Conservation (phyloP, 2,329 filamentous ascomycete species). For the Xylaria sp. region DNA sequence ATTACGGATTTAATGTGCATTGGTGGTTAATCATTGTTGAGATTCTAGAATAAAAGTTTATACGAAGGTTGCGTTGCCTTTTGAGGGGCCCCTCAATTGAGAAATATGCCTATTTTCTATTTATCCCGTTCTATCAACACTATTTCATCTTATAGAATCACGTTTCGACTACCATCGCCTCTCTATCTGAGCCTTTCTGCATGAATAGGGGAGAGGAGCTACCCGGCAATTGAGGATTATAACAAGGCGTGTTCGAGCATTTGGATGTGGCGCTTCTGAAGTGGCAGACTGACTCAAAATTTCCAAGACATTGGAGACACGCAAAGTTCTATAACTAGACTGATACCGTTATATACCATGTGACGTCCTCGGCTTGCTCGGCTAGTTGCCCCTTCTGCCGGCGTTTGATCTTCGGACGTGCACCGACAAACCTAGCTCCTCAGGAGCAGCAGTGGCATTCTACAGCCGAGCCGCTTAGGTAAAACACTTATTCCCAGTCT, state of each 20-base stretch:
- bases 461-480: neutral
- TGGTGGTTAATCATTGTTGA: neutral
- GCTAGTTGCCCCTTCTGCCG: neutral
- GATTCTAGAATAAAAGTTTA: neutral
- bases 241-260: neutral
- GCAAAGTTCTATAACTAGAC: too few relatives aligned
- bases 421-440: neutral
- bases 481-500: neutral
- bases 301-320: neutral
- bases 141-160: neutral
- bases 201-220: conserved; percentile 7
- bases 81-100: neutral
- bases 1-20: neutral
- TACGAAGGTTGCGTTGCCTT: neutral
- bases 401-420: conserved; percentile 22
- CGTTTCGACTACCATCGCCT: neutral
- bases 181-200: neutral
- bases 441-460: neutral
- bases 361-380: neutral
- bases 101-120: neutral
- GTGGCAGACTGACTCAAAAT: neutral
- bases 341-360: too few relatives aligned
- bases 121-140: neutral
- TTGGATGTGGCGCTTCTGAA: neutral
- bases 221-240: neutral